Evolutionary conservation across 2,329 filamentous ascomycete genomes (phyloP).

Genomic region (Fusarium pilosicola): DNA sequence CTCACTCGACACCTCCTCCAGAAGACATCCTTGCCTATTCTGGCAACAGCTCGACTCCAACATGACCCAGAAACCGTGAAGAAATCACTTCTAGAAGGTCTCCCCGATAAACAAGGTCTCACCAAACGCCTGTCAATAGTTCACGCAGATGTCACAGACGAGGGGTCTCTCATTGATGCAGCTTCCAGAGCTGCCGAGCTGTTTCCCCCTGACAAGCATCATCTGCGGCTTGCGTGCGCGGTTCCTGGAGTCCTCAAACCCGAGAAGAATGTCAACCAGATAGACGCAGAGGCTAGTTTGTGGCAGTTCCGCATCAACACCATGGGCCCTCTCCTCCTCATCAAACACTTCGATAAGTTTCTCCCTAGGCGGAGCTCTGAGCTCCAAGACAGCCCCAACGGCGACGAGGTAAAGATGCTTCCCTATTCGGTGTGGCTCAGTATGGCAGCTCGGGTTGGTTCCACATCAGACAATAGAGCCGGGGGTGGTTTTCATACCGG

Average conservation of each 20-base stretch:
- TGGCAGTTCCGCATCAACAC: conserved; percentile 78
- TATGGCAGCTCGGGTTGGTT: conserved; percentile 83
- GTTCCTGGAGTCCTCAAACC: conserved; percentile 78
- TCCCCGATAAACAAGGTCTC: conserved; percentile 36
- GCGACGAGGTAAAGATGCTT: conserved; percentile 52
- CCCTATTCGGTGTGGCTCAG: conserved; percentile 72
- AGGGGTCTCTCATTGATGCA: conserved; percentile 69
- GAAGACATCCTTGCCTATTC: conserved; percentile 59
- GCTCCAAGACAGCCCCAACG: conserved; percentile 41
- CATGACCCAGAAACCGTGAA: conserved; percentile 51
- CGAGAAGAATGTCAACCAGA: conserved; percentile 75
- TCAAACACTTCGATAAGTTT: conserved; percentile 79
- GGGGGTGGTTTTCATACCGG: conserved; percentile 89
- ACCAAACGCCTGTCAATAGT: conserved; percentile 53
- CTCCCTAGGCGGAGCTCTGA: conserved; percentile 68
- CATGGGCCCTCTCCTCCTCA: conserved; percentile 77
- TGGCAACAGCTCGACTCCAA: conserved; percentile 54
- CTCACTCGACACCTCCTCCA: conserved; percentile 61
- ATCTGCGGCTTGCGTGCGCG: conserved; percentile 75
- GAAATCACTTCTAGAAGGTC: conserved; percentile 45
- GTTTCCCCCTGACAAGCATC: conserved; percentile 62
- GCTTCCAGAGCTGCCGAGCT: conserved; percentile 59
- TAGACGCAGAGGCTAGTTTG: conserved; percentile 70
- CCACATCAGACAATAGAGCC: conserved; percentile 74
- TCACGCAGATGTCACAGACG: conserved; percentile 63